phyloP scores from a whole-genome alignment of 331 rosid species.

The Acacia concinna region DNA sequence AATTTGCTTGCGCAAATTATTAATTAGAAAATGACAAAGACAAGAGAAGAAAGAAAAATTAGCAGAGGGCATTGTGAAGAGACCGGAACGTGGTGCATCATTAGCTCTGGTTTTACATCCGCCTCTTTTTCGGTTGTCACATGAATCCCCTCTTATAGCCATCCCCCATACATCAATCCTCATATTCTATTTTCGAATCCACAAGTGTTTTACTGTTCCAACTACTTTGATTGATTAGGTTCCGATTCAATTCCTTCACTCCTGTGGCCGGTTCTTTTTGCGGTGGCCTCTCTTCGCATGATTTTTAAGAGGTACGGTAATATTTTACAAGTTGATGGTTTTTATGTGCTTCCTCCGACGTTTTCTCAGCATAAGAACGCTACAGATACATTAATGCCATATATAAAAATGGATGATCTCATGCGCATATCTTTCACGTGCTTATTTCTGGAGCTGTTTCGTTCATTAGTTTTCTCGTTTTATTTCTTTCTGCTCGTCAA shows the following conservation, averaged over 20 bases:
- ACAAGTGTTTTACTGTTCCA: neutral
- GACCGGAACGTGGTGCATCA: neutral
- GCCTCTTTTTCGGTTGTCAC: neutral
- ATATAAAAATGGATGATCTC: neutral
- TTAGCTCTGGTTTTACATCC: neutral
- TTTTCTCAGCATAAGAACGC: neutral
- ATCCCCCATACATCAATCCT: neutral
- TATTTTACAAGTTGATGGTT: neutral
- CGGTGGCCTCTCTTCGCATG: neutral
- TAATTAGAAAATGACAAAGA: neutral
- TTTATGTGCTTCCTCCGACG: neutral
- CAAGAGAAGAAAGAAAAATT: neutral
- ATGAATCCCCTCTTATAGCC: neutral
- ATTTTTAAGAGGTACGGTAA: constrained; percentile 10
- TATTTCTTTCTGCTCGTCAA: neutral
- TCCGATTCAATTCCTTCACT: neutral
- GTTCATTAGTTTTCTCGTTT: constrained; percentile 6
- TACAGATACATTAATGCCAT: neutral
- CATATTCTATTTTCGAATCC: neutral
- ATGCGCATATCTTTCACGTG: neutral
- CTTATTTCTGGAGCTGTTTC: neutral
- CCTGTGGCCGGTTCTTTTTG: neutral
- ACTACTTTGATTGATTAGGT: neutral
- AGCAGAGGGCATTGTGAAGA: neutral
- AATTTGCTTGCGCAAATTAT: neutral